A percentile compares a stretch with the other conserved stretches of the same genome.
phyloP scores from a whole-genome alignment of 768 basidiomycete genomes.

The Phanerochaete carnosa region DNA sequence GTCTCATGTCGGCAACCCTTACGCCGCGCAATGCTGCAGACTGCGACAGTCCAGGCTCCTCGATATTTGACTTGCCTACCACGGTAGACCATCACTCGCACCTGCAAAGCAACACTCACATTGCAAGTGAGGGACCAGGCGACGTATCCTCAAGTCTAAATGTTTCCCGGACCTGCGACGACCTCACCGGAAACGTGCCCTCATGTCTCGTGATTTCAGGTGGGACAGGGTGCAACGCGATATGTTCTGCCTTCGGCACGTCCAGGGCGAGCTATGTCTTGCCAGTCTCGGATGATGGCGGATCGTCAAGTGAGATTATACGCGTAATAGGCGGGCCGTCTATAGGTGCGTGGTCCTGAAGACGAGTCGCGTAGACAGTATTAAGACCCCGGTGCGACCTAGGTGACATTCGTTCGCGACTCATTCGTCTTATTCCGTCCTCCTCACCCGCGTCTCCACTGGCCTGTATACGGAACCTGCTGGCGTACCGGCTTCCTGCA shows the following conservation, averaged over 20 bases:
- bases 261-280: conserved; percentile 71
- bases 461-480: conserved; percentile 69
- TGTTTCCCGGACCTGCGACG: neutral
- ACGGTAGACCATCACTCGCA: conserved; percentile 25
- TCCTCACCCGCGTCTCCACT: conserved; percentile 57
- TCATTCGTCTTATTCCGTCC: conserved; percentile 82
- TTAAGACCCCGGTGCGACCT: neutral
- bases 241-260: conserved; percentile 75
- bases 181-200: conserved; percentile 15
- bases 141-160: too few relatives aligned
- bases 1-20: neutral
- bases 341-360: conserved; percentile 48
- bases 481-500: conserved; percentile 77
- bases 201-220: conserved; percentile 82
- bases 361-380: neutral
- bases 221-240: conserved; percentile 91
- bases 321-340: conserved; percentile 87
- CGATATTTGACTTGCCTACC: conserved; percentile 70
- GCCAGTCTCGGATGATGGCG: conserved; percentile 94
- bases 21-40: neutral
- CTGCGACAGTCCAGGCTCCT: conserved; percentile 60
- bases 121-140: neutral
- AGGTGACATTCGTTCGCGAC: conserved; percentile 88
- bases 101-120: neutral
- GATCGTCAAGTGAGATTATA: conserved; percentile 92